Evolutionary conservation across 768 basidiomycete species (phyloP).

Genomic region (Pholiota microspora): DNA sequence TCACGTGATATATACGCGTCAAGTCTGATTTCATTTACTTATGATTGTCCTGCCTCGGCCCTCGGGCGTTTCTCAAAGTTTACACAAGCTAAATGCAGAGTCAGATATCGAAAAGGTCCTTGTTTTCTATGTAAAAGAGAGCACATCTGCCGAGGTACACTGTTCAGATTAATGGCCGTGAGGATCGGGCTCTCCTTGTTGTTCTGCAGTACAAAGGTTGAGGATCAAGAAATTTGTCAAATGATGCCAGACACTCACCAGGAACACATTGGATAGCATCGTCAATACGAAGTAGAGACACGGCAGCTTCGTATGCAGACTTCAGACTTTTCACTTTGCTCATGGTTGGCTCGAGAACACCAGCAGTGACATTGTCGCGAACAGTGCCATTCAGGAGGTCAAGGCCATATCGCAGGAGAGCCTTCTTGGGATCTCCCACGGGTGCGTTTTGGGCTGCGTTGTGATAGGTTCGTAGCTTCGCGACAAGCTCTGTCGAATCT

Average conservation of each 20-base stretch:
- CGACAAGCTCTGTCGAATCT: slow-evolving; percentile 95
- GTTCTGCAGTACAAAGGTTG: slow-evolving; percentile 43
- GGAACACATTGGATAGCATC: slow-evolving; percentile 92
- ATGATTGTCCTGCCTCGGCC: no score
- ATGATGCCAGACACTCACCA: slow-evolving; percentile 45
- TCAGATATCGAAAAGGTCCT: neutral
- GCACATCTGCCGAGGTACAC: slow-evolving; percentile 7
- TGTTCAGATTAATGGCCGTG: slow-evolving; percentile 59
- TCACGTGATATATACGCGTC: slow-evolving; percentile 26
- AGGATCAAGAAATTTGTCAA: slow-evolving; percentile 12
- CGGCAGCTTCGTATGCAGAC: slow-evolving; percentile 95
- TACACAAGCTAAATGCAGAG: no score
- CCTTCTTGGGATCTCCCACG: slow-evolving; percentile 87
- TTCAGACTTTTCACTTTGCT: slow-evolving; percentile 97
- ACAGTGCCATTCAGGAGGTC: slow-evolving; percentile 95
- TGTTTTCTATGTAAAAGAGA: neutral
- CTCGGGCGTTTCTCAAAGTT: slow-evolving; percentile 5
- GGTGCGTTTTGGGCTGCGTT: slow-evolving; percentile 94
- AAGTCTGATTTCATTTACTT: neutral
- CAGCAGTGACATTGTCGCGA: slow-evolving; percentile 90
- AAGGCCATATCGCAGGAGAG: slow-evolving; percentile 86
- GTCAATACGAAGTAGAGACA: slow-evolving; percentile 91
- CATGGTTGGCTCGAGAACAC: slow-evolving; percentile 94
- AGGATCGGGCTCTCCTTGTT: slow-evolving; percentile 66
- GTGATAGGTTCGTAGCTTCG: slow-evolving; percentile 95